These are phyloP conservation scores for Komagataella kurtzmanii DNA, from an alignment of 805 yeast genomes.

Conservation along the genomic window DNA sequence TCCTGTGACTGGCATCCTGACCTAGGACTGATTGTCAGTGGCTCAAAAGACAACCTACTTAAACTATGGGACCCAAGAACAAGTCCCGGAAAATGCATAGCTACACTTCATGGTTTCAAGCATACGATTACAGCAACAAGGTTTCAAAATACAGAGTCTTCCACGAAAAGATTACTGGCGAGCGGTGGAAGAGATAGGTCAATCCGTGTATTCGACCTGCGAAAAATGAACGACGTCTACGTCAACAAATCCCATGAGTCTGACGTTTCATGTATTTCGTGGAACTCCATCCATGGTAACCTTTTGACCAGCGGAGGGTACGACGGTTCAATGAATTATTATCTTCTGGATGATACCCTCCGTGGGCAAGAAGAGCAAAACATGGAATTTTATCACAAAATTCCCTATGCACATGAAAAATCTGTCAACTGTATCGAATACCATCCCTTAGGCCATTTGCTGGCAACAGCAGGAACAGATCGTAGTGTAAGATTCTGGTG, in stretches of 20 bases:
- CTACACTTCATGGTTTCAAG: conserved; percentile 83
- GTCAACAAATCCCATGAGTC: conserved; percentile 69
- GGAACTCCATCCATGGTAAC: conserved; percentile 86
- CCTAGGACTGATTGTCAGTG: conserved; percentile 77
- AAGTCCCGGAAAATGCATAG: conserved; percentile 38
- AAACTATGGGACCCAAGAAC: conserved; percentile 95
- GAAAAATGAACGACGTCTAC: conserved; percentile 68
- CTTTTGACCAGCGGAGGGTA: conserved; percentile 76
- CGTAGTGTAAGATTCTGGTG: conserved; percentile 91
- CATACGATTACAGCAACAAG: conserved; percentile 81
- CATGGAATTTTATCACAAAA: conserved; percentile 25
- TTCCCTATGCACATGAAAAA: conserved; percentile 91
- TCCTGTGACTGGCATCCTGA: conserved; percentile 94
- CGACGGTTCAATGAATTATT: conserved; percentile 79
- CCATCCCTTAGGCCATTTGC: conserved; percentile 87
- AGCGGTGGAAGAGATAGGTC: conserved; percentile 85
- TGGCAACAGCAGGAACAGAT: conserved; percentile 90
- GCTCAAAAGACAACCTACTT: conserved; percentile 88
- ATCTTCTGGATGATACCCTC: conserved; percentile 23
- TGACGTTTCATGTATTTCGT: conserved; percentile 73
- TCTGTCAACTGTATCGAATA: conserved; percentile 83
- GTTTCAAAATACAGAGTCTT: conserved; percentile 61
- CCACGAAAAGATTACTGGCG: conserved; percentile 61
- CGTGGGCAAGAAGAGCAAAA: background rate
- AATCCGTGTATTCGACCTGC: conserved; percentile 73